A percentile compares a stretch with the other conserved stretches of the same genome.
phyloP scores from a whole-genome alignment of 805 yeast species.

The Spencermartinsiella europaea region DNA sequence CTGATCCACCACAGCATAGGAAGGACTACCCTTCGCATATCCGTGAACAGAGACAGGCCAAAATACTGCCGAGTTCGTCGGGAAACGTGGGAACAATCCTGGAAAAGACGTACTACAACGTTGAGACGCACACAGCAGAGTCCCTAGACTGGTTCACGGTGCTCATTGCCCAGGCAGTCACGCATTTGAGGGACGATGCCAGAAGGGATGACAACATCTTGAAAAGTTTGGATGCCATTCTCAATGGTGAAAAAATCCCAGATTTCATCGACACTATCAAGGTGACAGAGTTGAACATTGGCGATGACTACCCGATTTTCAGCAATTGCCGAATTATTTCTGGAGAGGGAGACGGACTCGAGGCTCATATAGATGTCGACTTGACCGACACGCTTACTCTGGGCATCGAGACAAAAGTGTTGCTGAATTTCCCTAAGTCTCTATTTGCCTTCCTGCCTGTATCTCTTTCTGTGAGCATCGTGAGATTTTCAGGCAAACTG shows the following conservation, averaged over 20 bases:
- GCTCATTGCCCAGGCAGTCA: conserved; percentile 81
- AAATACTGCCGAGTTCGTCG: conserved; percentile 14
- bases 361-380: conserved; percentile 89
- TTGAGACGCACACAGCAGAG: conserved; percentile 79
- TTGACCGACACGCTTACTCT: conserved; percentile 79
- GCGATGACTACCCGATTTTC: conserved; percentile 92
- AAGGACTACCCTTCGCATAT: conserved; percentile 24
- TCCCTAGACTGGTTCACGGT: conserved; percentile 97
- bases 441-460: conserved; percentile 85
- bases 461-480: conserved; percentile 76
- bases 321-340: conserved; percentile 84
- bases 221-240: conserved; percentile 64
- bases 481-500: conserved; percentile 84
- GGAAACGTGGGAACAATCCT: conserved; percentile 44
- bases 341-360: conserved; percentile 44
- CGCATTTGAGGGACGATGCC: conserved; percentile 88
- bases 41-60: conserved; percentile 9
- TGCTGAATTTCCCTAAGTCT: conserved; percentile 78
- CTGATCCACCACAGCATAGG: conserved; percentile 31
- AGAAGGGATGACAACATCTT: conserved; percentile 77
- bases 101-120: conserved; percentile 91
- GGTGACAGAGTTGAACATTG: conserved; percentile 84
- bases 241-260: conserved; percentile 59
- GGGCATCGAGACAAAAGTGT: conserved; percentile 74
- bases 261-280: conserved; percentile 73